Conservation (phyloP, 768 basidiomycete species). For the Mycena rosella region DNA sequence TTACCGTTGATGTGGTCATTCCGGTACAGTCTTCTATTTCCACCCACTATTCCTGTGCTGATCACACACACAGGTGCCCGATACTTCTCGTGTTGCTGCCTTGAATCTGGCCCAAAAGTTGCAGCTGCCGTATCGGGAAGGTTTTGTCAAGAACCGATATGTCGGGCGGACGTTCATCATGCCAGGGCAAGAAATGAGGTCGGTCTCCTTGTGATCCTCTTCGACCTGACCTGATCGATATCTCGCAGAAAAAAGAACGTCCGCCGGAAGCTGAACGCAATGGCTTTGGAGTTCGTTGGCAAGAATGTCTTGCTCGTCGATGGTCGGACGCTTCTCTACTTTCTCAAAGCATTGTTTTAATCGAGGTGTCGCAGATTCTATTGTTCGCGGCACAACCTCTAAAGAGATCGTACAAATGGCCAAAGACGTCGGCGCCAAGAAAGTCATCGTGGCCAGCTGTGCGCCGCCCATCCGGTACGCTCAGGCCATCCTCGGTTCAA, state of each 20-base stretch:
- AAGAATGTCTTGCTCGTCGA: slow-evolving; percentile 97
- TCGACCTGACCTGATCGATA: slow-evolving; percentile 7
- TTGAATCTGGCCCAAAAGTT: slow-evolving; percentile 94
- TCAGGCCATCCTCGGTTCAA: not conserved
- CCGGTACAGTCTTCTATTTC: slow-evolving; percentile 65
- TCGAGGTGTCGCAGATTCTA: slow-evolving; percentile 77
- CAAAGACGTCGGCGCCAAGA: slow-evolving; percentile 97
- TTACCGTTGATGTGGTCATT: slow-evolving; percentile 95
- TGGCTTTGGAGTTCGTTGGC: slow-evolving; percentile 94
- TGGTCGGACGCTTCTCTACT: slow-evolving; percentile 61
- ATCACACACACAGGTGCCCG: slow-evolving; percentile 76
- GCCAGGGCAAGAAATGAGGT: slow-evolving; percentile 98
- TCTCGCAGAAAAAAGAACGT: slow-evolving; percentile 88
- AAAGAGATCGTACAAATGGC: slow-evolving; percentile 99
- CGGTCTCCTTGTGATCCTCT: slow-evolving; percentile 18
- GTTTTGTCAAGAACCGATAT: slow-evolving; percentile 99
- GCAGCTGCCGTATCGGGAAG: slow-evolving; percentile 93
- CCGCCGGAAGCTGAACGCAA: slow-evolving; percentile 94
- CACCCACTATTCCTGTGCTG: slow-evolving; percentile 12
- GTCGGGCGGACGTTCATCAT: slow-evolving; percentile 99
- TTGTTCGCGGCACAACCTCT: slow-evolving; percentile 98
- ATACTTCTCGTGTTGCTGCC: slow-evolving; percentile 96
- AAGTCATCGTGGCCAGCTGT: slow-evolving; percentile 96
- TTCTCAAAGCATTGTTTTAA: not conserved
- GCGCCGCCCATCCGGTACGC: slow-evolving; percentile 93